These are phyloP conservation scores for Lyophyllum shimeji DNA, from an alignment of 768 basidiomycete species.

Conservation along the genomic window DNA sequence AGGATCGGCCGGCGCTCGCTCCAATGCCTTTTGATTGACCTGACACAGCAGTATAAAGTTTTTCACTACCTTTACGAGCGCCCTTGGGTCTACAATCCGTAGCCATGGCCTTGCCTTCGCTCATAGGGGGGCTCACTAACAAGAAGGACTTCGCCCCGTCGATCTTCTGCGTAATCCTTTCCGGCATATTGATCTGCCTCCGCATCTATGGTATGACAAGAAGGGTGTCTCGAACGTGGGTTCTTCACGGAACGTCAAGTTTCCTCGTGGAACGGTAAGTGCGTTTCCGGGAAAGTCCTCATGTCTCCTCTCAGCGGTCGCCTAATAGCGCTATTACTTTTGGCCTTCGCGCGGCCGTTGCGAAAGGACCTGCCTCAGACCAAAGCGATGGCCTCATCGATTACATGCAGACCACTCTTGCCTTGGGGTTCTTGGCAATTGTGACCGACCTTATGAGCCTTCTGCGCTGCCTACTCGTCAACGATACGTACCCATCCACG, in stretches of 20 bases:
- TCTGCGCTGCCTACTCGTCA: constrained; percentile 23
- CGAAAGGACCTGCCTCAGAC: background rate
- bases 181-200: constrained; percentile 35
- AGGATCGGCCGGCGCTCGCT: background rate
- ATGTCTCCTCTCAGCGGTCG: background rate
- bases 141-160: constrained; percentile 41
- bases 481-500: constrained; percentile 22
- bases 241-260: constrained; percentile 28
- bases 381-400: constrained; percentile 21
- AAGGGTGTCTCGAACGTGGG: constrained; percentile 32
- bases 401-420: constrained; percentile 26
- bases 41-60: background rate
- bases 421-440: constrained; percentile 24
- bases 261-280: background rate
- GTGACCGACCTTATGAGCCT: constrained; percentile 15
- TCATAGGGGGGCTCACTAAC: constrained; percentile 42
- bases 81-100: background rate
- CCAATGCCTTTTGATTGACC: background rate
- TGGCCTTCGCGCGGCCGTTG: constrained; percentile 25
- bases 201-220: constrained; percentile 31
- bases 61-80: background rate
- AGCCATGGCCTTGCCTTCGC: constrained; percentile 35
- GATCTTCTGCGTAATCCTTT: constrained; percentile 38
- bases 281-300: background rate
- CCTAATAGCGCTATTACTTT: constrained; percentile 30